Conservation (phyloP, 768 basidiomycete genomes). For the Lentinula sp. region DNA sequence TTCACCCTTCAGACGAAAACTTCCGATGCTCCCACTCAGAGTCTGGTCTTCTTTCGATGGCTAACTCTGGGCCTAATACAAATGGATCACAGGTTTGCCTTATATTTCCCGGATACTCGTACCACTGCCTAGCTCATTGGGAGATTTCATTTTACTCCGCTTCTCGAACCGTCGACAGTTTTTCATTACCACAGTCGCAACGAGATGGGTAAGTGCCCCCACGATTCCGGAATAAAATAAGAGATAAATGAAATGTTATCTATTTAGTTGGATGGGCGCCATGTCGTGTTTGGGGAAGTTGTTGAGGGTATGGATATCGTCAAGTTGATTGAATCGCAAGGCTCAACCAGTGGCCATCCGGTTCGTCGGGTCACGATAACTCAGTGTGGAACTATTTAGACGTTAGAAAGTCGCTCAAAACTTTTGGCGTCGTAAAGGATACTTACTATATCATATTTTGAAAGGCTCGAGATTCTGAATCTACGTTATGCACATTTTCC, state of each 20-base stretch:
- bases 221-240: slow-evolving; percentile 16
- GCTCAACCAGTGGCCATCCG: slow-evolving; percentile 34
- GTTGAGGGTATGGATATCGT: slow-evolving; percentile 57
- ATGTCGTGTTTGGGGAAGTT: slow-evolving; percentile 90
- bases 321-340: slow-evolving; percentile 34
- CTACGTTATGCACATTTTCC: not conserved
- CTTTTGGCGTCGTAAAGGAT: not conserved
- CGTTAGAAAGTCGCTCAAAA: not conserved
- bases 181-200: slow-evolving; percentile 81
- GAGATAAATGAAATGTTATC: slow-evolving; percentile 33
- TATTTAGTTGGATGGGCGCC: slow-evolving; percentile 57
- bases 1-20: slow-evolving; percentile 66
- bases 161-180: slow-evolving; percentile 36
- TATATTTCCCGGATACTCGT: slow-evolving; percentile 15
- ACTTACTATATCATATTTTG: not conserved
- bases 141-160: not conserved
- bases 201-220: slow-evolving; percentile 35
- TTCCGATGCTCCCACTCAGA: slow-evolving; percentile 71
- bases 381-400: slow-evolving; percentile 43
- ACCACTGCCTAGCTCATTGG: not conserved
- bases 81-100: slow-evolving; percentile 54
- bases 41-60: slow-evolving; percentile 68
- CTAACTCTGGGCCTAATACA: slow-evolving; percentile 76
- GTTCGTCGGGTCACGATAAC: slow-evolving; percentile 45
- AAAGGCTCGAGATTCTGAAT: not conserved